Conservation (phyloP, 2,329 filamentous ascomycete genomes). For the Fusarium oligoseptatum region DNA sequence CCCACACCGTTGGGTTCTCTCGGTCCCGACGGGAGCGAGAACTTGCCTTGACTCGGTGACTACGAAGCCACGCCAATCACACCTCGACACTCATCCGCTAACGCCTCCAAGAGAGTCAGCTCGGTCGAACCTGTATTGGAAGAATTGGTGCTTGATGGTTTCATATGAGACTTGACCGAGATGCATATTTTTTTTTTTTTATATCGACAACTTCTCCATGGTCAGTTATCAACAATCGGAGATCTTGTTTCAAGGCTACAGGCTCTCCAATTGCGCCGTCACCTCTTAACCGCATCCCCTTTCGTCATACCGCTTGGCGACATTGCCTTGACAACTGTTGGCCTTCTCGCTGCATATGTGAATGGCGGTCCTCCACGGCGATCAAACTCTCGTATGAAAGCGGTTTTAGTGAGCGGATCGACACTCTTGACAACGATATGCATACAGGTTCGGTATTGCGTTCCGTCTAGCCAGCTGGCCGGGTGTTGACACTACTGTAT, state of each 20-base stretch:
- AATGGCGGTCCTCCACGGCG: constrained; percentile 32
- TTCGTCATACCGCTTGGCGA: constrained; percentile 1
- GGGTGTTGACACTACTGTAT: constrained; percentile 12
- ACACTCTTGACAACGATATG: constrained; percentile 3
- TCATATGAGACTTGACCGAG: neutral
- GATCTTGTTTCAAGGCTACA: neutral
- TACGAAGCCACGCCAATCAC: constrained; percentile 38
- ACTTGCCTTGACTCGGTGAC: constrained; percentile 40
- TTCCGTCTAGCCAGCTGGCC: constrained; percentile 37
- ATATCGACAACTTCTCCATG: neutral
- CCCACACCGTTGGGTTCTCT: constrained; percentile 44
- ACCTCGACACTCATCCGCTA: constrained; percentile 6
- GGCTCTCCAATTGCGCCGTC: neutral
- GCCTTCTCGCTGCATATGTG: constrained; percentile 11
- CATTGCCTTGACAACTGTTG: constrained; percentile 15
- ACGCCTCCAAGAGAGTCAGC: constrained; percentile 18
- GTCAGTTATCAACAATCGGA: neutral
- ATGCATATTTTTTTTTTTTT: neutral
- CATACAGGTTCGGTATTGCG: constrained; percentile 39
- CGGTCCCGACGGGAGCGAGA: constrained; percentile 47
- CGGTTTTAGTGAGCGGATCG: constrained; percentile 26
- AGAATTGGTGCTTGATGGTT: neutral
- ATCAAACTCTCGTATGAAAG: constrained; percentile 33
- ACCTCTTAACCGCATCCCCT: neutral
- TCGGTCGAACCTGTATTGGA: neutral